These are phyloP conservation scores for Suhomyces bolitotheri DNA, from an alignment of 1,139 yeast genomes.

Conservation along the genomic window DNA sequence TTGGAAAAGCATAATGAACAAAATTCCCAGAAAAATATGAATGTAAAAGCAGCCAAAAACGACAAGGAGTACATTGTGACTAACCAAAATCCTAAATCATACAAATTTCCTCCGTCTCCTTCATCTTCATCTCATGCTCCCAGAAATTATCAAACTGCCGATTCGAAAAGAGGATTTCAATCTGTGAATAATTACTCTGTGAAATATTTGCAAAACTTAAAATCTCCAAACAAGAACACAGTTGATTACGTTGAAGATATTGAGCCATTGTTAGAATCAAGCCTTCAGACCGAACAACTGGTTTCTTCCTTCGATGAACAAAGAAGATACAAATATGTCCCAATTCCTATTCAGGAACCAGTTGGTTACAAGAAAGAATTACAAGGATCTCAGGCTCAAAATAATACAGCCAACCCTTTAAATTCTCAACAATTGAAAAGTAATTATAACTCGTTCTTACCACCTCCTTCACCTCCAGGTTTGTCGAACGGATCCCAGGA, in stretches of 20 bases:
- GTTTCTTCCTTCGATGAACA: constrained; percentile 8
- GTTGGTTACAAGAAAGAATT: constrained; percentile 16
- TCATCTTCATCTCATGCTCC: constrained; percentile 17
- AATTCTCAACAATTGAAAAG: constrained; percentile 12
- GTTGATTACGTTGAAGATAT: constrained; percentile 43
- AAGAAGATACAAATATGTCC: constrained; percentile 33
- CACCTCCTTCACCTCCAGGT: constrained; percentile 49
- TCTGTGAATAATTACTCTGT: constrained; percentile 40
- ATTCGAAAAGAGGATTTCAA: constrained; percentile 14
- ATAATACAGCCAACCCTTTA: constrained; percentile 2
- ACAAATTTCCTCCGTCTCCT: constrained; percentile 52
- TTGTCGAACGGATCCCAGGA: constrained; percentile 39
- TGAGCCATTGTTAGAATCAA: constrained; percentile 34
- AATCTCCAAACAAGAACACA: constrained; percentile 16
- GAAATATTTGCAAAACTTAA: constrained; percentile 45
- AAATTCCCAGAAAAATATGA: constrained; percentile 1
- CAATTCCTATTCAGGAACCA: constrained; percentile 46
- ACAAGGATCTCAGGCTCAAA: constrained; percentile 5
- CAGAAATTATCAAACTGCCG: background rate
- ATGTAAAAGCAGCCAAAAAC: constrained; percentile 3
- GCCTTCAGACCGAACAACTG: constrained; percentile 1
- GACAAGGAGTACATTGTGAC: constrained; percentile 42
- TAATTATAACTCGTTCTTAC: constrained; percentile 31
- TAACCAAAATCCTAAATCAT: constrained; percentile 40
- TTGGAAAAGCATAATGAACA: constrained; percentile 18